Percentiles rank a stretch among this genome's conserved stretches.
These are phyloP conservation scores for sorghum (Sorghum bicolor) DNA, from an alignment of 176 grass and related monocot genomes.

Conservation along the genomic window Sorghum_bicolor_NCBIv3 NC_012873.2:905001-905500, in stretches of 20 bases:
- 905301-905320: constrained; percentile 80
- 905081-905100: constrained; percentile 62
- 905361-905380: constrained; percentile 66
- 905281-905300: constrained; percentile 71
- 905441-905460: constrained; percentile 74
- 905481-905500: constrained; percentile 57
- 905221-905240: constrained; percentile 53
- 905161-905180: constrained; percentile 84
- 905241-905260: constrained; percentile 29
- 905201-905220: constrained; percentile 71
- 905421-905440: constrained; percentile 57
- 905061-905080: constrained; percentile 57
- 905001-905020: constrained; percentile 44
- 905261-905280: constrained; percentile 54
- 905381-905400: constrained; percentile 81
- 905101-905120: constrained; percentile 62
- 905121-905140: constrained; percentile 52
- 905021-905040: constrained; percentile 20
- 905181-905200: constrained; percentile 73
- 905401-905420: constrained; percentile 67
- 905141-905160: constrained; percentile 60
- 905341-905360: constrained; percentile 80
- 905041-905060: constrained; percentile 35
- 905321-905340: constrained; percentile 73
- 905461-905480: constrained; percentile 74